These are phyloP conservation scores for Picochlorum sp. DNA, from an alignment of 139 green algal genomes.

Conservation along the genomic window DNA sequence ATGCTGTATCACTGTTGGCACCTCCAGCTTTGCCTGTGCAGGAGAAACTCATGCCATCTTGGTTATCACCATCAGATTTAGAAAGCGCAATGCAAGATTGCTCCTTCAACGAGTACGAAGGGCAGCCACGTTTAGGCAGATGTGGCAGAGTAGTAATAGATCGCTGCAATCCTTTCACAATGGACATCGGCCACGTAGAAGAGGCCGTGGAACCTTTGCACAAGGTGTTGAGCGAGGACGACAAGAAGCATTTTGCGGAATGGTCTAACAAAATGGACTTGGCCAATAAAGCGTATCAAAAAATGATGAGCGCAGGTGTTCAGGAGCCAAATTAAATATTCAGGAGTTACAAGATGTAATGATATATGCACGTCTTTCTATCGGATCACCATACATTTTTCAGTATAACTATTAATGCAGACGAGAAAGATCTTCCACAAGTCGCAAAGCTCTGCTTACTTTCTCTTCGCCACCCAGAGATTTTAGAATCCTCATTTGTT, in stretches of 20 bases:
- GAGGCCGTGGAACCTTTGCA: background rate
- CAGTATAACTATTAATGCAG: constrained; percentile 43
- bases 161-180: constrained; percentile 26
- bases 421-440: constrained; percentile 63
- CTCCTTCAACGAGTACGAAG: background rate
- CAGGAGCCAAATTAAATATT: background rate
- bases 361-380: background rate
- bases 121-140: constrained; percentile 35
- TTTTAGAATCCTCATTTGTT: constrained; percentile 8
- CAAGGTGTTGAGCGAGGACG: constrained; percentile 13
- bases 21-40: constrained; percentile 25
- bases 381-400: background rate
- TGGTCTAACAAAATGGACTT: constrained; percentile 18
- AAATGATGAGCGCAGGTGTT: background rate
- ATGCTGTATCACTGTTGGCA: constrained; percentile 28
- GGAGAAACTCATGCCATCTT: background rate
- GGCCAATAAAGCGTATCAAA: constrained; percentile 11
- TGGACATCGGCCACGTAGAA: no score
- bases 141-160: constrained; percentile 46
- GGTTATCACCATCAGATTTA: background rate
- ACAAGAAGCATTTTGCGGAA: constrained; percentile 25
- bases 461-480: constrained; percentile 5
- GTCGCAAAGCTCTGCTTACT: constrained; percentile 27
- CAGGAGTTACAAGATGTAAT: background rate
- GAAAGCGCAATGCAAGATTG: background rate